Evolutionary conservation across 352 stramenopile species (phyloP), one percentile per base, ranked within the genome.

Genomic region (Globisporangium spiculum): DNA sequence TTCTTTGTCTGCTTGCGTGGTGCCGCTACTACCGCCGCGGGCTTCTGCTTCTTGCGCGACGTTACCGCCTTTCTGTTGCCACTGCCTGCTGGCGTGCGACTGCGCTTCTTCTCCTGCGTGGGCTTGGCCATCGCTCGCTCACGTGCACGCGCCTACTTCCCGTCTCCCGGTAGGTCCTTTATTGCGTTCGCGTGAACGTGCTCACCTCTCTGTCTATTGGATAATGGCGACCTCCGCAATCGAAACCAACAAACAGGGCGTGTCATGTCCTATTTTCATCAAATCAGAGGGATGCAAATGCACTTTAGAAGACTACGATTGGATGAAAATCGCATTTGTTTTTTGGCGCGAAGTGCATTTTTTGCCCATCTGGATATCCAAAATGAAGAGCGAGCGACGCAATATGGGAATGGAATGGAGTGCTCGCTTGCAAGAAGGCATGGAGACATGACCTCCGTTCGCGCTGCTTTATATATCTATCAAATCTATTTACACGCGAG

Each of bases 21-120:
- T 18, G 24, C 9, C 46, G 20, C 34, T 8, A 27, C n/a, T 18
- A 32, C 16, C 54, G 20, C 26, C 12, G 38, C n/a, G 32, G 60
- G 34, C 60, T 70, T 74, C 41, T 63, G 63, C 44, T 73, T 71
- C 63, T 65, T 75, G 66, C 64, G 60, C 41, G 54, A 16, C 26
- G n/a, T 44, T 24, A 20, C 54, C 16, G 34, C n/a, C 26, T 52
- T 36, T 22, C 44, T 52, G 44, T 52, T 18, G 18, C 41, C 41
- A 3, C 41, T 18, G 3, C 18, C 44, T 10, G 27, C 32, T 4
- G 36, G 14, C 1, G 52, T 24, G 38, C 58, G 46, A 20, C 60
- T 46, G 46, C 60, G 67, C 53, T 72, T 68, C 44, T 72, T 68
- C 26, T 66, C 38, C 65, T 48, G 56, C 56, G 32, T 22, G 10